phyloP scores from a whole-genome alignment of 306 rosid genomes.

The Mimosa pudica region DNA sequence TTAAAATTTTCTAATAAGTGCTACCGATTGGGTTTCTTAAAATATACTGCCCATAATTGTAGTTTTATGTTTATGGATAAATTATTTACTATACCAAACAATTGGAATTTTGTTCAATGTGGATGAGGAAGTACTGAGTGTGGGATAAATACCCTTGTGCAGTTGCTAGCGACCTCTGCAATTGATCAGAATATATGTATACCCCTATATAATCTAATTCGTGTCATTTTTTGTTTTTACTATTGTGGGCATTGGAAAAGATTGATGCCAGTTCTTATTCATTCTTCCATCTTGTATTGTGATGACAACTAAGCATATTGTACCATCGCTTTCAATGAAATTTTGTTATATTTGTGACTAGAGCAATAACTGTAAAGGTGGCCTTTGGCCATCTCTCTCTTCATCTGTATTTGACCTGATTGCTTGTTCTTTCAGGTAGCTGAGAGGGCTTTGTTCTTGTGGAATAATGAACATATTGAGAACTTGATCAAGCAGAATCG shows the following conservation, averaged over 20 bases:
- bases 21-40: not conserved
- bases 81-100: not conserved
- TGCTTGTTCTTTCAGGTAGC: conserved; percentile 71
- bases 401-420: conserved; percentile 1
- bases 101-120: not conserved
- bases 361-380: conserved; percentile 15
- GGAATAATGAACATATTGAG: conserved; percentile 91
- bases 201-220: not conserved
- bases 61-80: not conserved
- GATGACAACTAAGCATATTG: not conserved
- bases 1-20: not conserved
- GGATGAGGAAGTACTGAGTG: not conserved
- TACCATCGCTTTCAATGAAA: not conserved
- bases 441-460: conserved; percentile 91
- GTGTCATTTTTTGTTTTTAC: not conserved
- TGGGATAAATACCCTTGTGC: not conserved
- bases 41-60: not conserved
- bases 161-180: not conserved
- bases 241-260: not conserved
- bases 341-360: conserved; percentile 1
- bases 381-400: not conserved
- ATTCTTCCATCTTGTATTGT: conserved; percentile 2
- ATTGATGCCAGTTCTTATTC: conserved; percentile 10
- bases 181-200: not conserved
- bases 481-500: conserved; percentile 82